Conservation (phyloP, 306 rosid species). For the Prunus mongolica region DNA sequence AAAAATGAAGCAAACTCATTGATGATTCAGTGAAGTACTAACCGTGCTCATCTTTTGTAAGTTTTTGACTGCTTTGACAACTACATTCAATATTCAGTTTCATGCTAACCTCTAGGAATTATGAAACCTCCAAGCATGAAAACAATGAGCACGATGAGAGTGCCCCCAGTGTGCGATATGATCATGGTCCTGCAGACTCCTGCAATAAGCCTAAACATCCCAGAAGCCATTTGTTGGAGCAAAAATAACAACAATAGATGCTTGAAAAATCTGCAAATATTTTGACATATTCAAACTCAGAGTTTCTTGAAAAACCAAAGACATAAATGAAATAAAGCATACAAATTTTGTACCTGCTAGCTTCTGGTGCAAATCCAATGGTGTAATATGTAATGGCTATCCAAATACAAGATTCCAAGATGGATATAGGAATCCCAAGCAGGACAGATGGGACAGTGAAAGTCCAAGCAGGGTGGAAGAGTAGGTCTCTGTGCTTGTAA, state of each 20-base stretch:
- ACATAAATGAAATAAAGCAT: background rate
- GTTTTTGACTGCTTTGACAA: background rate
- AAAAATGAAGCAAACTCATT: conserved; percentile 12
- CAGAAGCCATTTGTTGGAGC: conserved; percentile 90
- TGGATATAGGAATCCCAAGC: conserved; percentile 59
- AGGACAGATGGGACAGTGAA: conserved; percentile 69
- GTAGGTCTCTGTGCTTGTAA: conserved; percentile 88
- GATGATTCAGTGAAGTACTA: conserved; percentile 15
- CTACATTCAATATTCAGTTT: background rate
- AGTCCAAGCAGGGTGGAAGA: conserved; percentile 92
- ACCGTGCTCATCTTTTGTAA: background rate
- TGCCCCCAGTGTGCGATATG: conserved; percentile 90
- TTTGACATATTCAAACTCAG: background rate
- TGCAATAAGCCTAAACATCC: conserved; percentile 73
- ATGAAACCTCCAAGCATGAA: conserved; percentile 91
- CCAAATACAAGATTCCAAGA: conserved; percentile 58
- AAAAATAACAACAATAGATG: conserved; percentile 69
- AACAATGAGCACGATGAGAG: conserved; percentile 66
- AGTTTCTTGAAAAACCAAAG: background rate
- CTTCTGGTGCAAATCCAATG: conserved; percentile 57
- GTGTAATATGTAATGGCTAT: conserved; percentile 44
- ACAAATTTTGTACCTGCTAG: conserved; percentile 35
- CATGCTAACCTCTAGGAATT: conserved; percentile 65
- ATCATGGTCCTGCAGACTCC: conserved; percentile 88
- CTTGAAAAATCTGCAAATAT: conserved; percentile 76